Conservation (phyloP, 805 yeast species). For the Candida railenensis region DNA sequence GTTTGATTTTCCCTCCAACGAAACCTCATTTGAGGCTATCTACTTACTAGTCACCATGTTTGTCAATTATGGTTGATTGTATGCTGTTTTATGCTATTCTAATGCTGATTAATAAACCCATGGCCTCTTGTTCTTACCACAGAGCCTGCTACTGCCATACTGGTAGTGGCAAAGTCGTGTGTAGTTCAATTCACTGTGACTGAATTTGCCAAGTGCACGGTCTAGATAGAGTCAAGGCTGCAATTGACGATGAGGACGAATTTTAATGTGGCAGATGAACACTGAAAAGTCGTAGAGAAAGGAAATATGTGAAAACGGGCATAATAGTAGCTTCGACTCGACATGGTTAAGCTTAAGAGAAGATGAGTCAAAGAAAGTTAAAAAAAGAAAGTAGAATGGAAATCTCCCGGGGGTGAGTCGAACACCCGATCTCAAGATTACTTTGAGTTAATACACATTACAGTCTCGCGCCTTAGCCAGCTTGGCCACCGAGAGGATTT, state of each 20-base stretch:
- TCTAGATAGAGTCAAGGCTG: no score
- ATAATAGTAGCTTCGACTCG: no score
- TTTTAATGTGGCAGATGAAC: no score
- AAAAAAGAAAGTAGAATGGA: slow-evolving; percentile 2
- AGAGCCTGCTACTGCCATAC: background rate
- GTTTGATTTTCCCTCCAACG: background rate
- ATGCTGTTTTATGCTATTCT: background rate
- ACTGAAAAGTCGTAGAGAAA: no score
- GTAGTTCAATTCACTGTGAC: background rate
- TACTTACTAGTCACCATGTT: background rate
- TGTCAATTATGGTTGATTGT: background rate
- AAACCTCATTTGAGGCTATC: background rate
- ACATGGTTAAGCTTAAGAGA: no score
- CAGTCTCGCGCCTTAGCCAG: slow-evolving; percentile 26
- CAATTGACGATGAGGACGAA: no score
- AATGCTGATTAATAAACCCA: background rate
- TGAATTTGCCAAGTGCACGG: no score
- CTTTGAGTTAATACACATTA: slow-evolving; percentile 15
- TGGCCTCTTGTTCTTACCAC: no score
- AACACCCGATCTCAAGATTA: slow-evolving; percentile 23
- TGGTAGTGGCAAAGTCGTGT: slow-evolving; percentile 7
- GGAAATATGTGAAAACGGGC: no score
- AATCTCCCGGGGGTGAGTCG: slow-evolving; percentile 24
- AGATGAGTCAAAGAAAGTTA: no score
- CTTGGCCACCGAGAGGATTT: slow-evolving; percentile 21